These are phyloP conservation scores for Niveomyces coronatus DNA, from an alignment of 2,329 filamentous ascomycete genomes.

Conservation along the genomic window DNA sequence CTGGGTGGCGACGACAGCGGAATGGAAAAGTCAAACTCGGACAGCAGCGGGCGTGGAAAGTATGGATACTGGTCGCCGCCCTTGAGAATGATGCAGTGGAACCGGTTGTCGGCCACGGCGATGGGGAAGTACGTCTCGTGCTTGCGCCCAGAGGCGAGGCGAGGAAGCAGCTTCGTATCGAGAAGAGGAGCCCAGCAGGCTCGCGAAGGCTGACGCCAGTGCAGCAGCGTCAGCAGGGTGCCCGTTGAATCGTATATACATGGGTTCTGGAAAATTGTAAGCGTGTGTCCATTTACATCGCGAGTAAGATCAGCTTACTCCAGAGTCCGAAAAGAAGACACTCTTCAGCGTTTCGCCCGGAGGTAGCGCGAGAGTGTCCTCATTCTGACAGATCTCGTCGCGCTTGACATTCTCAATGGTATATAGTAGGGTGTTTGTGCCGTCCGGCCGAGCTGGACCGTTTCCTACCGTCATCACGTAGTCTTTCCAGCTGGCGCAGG, in stretches of 20 bases:
- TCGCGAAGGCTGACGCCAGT: conserved; percentile 80
- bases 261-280: conserved; percentile 52
- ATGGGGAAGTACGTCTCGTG: conserved; percentile 91
- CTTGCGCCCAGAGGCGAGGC: conserved; percentile 75
- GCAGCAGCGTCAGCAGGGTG: conserved; percentile 74
- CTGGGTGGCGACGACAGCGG: conserved; percentile 53
- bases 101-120: conserved; percentile 80
- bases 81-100: conserved; percentile 98
- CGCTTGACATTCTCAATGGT: conserved; percentile 91
- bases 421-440: conserved; percentile 70
- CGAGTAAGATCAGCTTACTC: too few species aligned
- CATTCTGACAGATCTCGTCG: conserved; percentile 88
- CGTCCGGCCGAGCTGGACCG: conserved; percentile 71
- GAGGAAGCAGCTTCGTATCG: conserved; percentile 75
- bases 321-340: conserved; percentile 85
- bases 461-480: conserved; percentile 97
- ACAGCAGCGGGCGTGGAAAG: conserved; percentile 80
- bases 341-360: conserved; percentile 63
- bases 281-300: too few species aligned
- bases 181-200: conserved; percentile 88
- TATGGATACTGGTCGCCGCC: conserved; percentile 88
- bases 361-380: conserved; percentile 80
- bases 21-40: conserved; percentile 86
- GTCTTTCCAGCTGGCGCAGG: conserved; percentile 88
- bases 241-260: conserved; percentile 94